These are phyloP conservation scores for Pseudohalonectria lignicola DNA, from an alignment of 2,329 filamentous ascomycete genomes.

Conservation along the genomic window DNA sequence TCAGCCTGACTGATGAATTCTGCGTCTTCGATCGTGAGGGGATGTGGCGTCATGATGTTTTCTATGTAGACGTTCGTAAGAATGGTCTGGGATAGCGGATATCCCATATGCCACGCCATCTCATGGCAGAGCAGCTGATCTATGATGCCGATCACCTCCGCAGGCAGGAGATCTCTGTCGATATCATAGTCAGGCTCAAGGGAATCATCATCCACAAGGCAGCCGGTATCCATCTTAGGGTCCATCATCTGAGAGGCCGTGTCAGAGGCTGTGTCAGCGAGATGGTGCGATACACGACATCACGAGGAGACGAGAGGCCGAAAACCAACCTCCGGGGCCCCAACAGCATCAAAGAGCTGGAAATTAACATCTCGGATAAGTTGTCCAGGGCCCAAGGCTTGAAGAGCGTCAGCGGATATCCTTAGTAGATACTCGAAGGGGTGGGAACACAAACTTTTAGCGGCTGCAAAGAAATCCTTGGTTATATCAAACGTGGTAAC, in stretches of 20 bases:
- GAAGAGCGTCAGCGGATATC: slow-evolving; percentile 13
- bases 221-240: slow-evolving; percentile 96
- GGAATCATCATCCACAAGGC: slow-evolving; percentile 65
- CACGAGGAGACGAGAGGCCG: no score
- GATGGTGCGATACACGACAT: neutral
- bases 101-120: slow-evolving; percentile 97
- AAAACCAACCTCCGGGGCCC: slow-evolving; percentile 63
- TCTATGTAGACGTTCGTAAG: slow-evolving; percentile 91
- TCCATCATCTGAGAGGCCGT: slow-evolving; percentile 76
- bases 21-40: slow-evolving; percentile 52
- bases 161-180: slow-evolving; percentile 52
- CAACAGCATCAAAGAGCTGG: slow-evolving; percentile 88
- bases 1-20: slow-evolving; percentile 38
- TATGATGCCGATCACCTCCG: slow-evolving; percentile 85
- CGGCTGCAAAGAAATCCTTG: slow-evolving; percentile 39
- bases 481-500: slow-evolving; percentile 49
- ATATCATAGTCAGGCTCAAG: slow-evolving; percentile 78
- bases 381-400: slow-evolving; percentile 68
- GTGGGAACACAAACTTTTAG: slow-evolving; percentile 27
- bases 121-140: slow-evolving; percentile 86
- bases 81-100: slow-evolving; percentile 86
- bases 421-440: neutral
- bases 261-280: neutral
- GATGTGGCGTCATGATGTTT: slow-evolving; percentile 61
- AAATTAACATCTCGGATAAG: slow-evolving; percentile 92